Conservation (phyloP, 225 moss, liverwort and hornwort genomes). For the Takakia lepidozioides region DNA sequence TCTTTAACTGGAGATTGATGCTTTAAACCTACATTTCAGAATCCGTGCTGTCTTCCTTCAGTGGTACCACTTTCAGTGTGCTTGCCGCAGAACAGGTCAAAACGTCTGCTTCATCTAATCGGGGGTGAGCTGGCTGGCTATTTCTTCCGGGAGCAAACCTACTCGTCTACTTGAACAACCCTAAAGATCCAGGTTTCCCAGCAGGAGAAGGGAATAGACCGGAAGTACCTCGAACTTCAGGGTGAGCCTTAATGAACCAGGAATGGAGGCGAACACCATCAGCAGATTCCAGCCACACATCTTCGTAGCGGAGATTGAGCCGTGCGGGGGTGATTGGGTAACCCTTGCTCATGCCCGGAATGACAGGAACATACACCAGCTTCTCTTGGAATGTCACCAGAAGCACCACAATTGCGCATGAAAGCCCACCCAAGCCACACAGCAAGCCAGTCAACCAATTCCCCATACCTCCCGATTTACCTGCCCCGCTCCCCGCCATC, state of each 20-base stretch:
- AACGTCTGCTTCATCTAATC: too few relatives aligned
- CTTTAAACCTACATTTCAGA: too few relatives aligned
- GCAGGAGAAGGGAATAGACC: too few relatives aligned
- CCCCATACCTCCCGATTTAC: slow-evolving; percentile 44
- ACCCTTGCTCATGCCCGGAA: slow-evolving; percentile 51
- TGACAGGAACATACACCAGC: slow-evolving; percentile 53
- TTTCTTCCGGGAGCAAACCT: too few relatives aligned
- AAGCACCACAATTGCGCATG: slow-evolving; percentile 36
- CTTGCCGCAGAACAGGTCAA: too few relatives aligned
- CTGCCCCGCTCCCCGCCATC: too few relatives aligned
- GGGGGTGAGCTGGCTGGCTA: too few relatives aligned
- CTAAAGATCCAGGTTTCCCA: too few relatives aligned
- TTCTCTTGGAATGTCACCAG: slow-evolving; percentile 53
- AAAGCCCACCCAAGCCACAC: slow-evolving; percentile 36
- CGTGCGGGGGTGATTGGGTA: slow-evolving; percentile 43
- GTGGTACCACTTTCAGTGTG: too few relatives aligned
- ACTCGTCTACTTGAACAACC: too few relatives aligned
- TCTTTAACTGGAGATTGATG: too few relatives aligned
- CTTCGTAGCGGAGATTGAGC: slow-evolving; percentile 39
- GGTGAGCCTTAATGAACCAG: slow-evolving; percentile 44
- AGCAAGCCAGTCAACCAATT: slow-evolving; percentile 46
- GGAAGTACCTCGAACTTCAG: slow-evolving; percentile 24
- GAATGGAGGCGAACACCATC: slow-evolving; percentile 47
- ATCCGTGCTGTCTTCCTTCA: too few relatives aligned
- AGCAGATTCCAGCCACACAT: slow-evolving; percentile 32